Evolutionary conservation across 345 rosid species (phyloP), one percentile per base, ranked within the genome.

Genomic region (Trapa incisa): DNA sequence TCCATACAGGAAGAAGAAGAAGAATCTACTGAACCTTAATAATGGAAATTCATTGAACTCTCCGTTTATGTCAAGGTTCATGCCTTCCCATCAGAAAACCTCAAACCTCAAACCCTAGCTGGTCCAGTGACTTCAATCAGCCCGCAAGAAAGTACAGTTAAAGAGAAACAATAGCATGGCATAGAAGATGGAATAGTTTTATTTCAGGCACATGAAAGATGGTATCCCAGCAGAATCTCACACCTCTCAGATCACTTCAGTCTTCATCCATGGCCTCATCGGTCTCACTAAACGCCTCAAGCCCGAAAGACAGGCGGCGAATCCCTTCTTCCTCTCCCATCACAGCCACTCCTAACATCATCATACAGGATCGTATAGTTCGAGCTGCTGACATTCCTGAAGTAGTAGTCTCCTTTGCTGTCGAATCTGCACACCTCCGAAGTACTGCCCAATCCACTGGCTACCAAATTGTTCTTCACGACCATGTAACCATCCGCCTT

Each of bases 301-400:
- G 35, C 63, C 37, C 37, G 38, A 33, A 29, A 33, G 29, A 22
- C 29, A 22, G 38, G 48, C 2, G 48, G 8, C 45, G 4, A 58
- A 4, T 58, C 38, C 16, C 37, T 9, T 0, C 37, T 57, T 57
- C 37, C 58, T 5, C 58, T 0, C 8, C 35, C 16, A 22, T 22
- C 29, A 3, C 63, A 58, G 11, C 63, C 32, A 11, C 63, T 58
- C 64, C 47, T 67, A 45, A 77, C 66, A 69, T 78, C 48, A 56
- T 92, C 93, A 67, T 82, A 76, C 3, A 83, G 70, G 75, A 92
- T 76, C 13, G 75, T 81, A 77, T 84, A 80, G 75, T 85, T 88
- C 37, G 77, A 86, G 79, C 87, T 87, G 77, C 93, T 87, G 37
- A 89, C 74, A 73, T 89, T 89, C 81, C 96, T 79, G 37, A 81